These are phyloP conservation scores for Jatropha multifida DNA, from an alignment of 441 rosid species.

Conservation along the genomic window DNA sequence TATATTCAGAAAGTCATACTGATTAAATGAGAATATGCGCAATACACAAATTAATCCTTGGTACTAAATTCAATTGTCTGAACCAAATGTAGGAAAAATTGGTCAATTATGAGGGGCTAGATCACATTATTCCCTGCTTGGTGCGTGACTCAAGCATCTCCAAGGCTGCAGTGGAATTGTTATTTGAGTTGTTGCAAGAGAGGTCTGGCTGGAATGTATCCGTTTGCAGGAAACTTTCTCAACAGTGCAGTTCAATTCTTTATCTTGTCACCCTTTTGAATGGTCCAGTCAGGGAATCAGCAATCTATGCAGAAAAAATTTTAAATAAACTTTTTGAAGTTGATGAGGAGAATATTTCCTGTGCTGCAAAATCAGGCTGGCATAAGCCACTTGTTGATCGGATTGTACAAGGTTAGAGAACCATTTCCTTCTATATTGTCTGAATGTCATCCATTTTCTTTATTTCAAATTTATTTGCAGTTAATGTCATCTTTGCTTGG, in stretches of 20 bases:
- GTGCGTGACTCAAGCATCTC: constrained; percentile 53
- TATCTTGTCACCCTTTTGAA: constrained; percentile 59
- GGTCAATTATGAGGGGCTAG: constrained; percentile 48
- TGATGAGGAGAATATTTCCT: constrained; percentile 52
- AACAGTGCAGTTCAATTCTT: constrained; percentile 46
- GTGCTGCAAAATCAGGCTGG: constrained; percentile 64
- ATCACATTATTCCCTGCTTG: constrained; percentile 54
- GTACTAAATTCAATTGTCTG: constrained; percentile 3
- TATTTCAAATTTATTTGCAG: background rate
- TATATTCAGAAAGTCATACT: background rate
- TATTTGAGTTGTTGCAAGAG: constrained; percentile 56
- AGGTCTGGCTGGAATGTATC: constrained; percentile 57
- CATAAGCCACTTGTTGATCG: constrained; percentile 57
- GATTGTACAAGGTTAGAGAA: constrained; percentile 48
- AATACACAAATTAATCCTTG: background rate
- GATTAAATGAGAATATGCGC: background rate
- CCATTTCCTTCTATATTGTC: constrained; percentile 17
- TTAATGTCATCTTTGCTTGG: constrained; percentile 11
- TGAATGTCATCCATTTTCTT: background rate
- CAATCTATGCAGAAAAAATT: constrained; percentile 47
- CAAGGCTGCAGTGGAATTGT: constrained; percentile 56
- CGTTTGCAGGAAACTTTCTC: constrained; percentile 52
- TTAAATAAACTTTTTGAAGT: constrained; percentile 50
- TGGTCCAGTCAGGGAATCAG: constrained; percentile 52
- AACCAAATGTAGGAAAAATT: constrained; percentile 43